These are phyloP conservation scores for Xeromyces bisporus DNA, from an alignment of 495 filamentous ascomycete species.

Conservation along the genomic window DNA sequence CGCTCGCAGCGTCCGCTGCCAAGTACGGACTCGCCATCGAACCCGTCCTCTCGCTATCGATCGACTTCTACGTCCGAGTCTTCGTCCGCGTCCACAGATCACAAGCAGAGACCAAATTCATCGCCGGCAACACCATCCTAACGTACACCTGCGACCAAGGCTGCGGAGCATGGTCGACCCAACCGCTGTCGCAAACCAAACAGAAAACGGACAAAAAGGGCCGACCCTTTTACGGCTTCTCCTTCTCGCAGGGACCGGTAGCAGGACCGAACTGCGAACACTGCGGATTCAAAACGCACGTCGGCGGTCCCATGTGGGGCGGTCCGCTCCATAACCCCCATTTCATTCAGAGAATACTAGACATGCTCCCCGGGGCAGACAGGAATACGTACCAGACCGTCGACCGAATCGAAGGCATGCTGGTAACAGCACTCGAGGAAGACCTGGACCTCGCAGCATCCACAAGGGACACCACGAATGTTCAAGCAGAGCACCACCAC, in stretches of 20 bases:
- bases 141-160: constrained; percentile 82
- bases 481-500: background rate
- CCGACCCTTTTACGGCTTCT: constrained; percentile 54
- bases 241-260: constrained; percentile 49
- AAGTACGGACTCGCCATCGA: constrained; percentile 85
- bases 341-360: constrained; percentile 63
- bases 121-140: constrained; percentile 77
- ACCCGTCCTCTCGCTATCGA: constrained; percentile 76
- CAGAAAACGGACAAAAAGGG: constrained; percentile 49
- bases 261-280: constrained; percentile 49
- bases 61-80: constrained; percentile 87
- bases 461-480: background rate
- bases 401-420: constrained; percentile 75
- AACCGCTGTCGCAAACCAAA: constrained; percentile 52
- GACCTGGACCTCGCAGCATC: constrained; percentile 18
- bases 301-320: constrained; percentile 87
- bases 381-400: constrained; percentile 57
- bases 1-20: constrained; percentile 59
- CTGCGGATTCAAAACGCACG: constrained; percentile 71
- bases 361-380: constrained; percentile 42
- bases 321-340: constrained; percentile 70
- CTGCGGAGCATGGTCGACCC: constrained; percentile 74
- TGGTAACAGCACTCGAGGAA: constrained; percentile 74
- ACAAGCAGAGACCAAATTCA: constrained; percentile 71
- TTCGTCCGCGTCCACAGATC: constrained; percentile 72